Conservation (phyloP, 768 basidiomycete genomes). For the Lactarius quietus region DNA sequence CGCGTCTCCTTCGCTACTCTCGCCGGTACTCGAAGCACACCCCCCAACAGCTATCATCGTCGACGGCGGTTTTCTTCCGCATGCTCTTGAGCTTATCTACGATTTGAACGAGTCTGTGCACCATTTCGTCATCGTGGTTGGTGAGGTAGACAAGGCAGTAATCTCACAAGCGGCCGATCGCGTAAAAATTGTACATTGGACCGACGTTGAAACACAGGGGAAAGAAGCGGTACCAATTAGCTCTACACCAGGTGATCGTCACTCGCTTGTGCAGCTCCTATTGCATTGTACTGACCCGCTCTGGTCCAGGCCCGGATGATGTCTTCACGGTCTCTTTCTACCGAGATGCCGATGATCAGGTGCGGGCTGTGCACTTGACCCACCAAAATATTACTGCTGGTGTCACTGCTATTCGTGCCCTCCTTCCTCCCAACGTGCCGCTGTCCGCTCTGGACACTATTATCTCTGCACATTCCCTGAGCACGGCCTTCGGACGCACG, state of each 20-base stretch:
- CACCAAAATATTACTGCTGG: conserved; percentile 88
- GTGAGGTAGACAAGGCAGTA: conserved; percentile 49
- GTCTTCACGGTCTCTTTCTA: conserved; percentile 70
- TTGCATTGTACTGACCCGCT: conserved; percentile 6
- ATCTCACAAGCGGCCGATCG: conserved; percentile 48
- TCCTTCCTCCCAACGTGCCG: conserved; percentile 70
- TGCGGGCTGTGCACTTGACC: conserved; percentile 65
- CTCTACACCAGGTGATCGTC: conserved; percentile 50
- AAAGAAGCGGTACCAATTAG: conserved; percentile 43
- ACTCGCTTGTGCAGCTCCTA: neutral
- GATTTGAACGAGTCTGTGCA: conserved; percentile 48
- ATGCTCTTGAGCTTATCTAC: conserved; percentile 69
- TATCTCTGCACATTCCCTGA: conserved; percentile 67
- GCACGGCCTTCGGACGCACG: conserved; percentile 74
- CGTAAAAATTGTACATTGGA: conserved; percentile 59
- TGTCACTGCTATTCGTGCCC: conserved; percentile 69
- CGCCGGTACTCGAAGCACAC: conserved; percentile 59
- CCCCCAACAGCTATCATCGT: conserved; percentile 74
- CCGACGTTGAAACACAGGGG: conserved; percentile 68
- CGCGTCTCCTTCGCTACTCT: conserved; percentile 56
- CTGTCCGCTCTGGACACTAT: conserved; percentile 73
- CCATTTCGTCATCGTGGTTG: conserved; percentile 67
- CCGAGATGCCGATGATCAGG: conserved; percentile 45
- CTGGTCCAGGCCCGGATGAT: conserved; percentile 49
- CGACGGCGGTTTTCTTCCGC: conserved; percentile 59